These are phyloP conservation scores for Populus davidiana DNA, from an alignment of 345 rosid genomes.

Conservation along the genomic window DNA sequence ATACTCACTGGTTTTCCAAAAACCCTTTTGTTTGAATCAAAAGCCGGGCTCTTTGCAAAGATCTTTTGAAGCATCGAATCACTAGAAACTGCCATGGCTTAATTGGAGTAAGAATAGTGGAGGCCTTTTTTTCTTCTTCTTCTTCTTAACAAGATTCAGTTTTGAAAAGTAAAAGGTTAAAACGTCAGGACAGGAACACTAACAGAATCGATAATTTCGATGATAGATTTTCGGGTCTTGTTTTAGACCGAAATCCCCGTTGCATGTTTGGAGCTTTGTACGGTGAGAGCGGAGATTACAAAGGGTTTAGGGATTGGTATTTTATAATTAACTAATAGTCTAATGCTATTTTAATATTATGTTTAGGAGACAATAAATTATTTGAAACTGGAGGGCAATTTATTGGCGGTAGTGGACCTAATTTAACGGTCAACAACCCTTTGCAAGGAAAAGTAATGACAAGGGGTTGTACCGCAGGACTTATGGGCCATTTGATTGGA, in stretches of 20 bases:
- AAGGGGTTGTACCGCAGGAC: no score
- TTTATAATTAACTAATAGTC: not conserved
- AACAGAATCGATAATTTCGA: not conserved
- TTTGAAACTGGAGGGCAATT: not conserved
- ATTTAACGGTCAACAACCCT: no score
- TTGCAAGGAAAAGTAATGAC: no score
- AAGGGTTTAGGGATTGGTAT: not conserved
- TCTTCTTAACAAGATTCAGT: not conserved
- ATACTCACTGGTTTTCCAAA: slow-evolving; percentile 12
- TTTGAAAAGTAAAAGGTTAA: not conserved
- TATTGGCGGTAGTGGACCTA: not conserved
- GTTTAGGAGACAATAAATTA: not conserved
- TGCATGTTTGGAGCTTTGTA: slow-evolving; percentile 7
- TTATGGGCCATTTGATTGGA: no score
- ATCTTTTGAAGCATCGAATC: slow-evolving; percentile 24
- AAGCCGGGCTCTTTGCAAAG: slow-evolving; percentile 11
- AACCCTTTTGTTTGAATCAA: slow-evolving; percentile 22
- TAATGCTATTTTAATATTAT: not conserved
- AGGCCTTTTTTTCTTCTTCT: no score
- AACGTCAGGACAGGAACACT: not conserved
- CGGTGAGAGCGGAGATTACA: slow-evolving; percentile 17
- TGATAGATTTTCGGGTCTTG: not conserved
- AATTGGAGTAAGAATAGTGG: not conserved
- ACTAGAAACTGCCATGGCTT: slow-evolving; percentile 41
- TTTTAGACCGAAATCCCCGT: slow-evolving; percentile 33